Conservation (phyloP, 257 asterid species). For the Datura wrightii region DNA sequence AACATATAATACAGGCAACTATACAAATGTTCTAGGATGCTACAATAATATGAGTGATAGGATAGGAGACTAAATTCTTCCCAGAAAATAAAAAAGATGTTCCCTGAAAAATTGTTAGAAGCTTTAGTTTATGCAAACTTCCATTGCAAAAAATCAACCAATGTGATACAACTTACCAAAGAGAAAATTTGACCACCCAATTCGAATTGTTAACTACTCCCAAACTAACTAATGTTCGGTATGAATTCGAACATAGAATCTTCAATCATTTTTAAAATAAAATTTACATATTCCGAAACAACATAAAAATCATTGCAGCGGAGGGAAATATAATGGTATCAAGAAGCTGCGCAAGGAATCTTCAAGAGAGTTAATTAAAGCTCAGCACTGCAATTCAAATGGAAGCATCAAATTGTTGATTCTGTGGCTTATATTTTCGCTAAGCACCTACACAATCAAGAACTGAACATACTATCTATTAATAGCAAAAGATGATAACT, state of each 20-base stretch:
- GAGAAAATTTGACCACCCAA: background rate
- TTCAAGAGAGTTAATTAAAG: background rate
- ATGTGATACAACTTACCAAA: background rate
- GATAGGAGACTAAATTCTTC: background rate
- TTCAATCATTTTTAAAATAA: too few species aligned
- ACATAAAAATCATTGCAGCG: background rate
- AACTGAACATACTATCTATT: background rate
- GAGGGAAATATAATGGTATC: background rate
- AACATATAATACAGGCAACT: background rate
- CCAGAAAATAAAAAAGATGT: background rate
- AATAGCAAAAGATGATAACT: background rate
- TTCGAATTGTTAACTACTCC: background rate
- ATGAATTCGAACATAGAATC: too few species aligned
- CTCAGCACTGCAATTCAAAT: background rate
- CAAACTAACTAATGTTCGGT: too few species aligned
- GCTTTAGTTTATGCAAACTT: background rate
- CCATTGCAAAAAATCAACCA: background rate
- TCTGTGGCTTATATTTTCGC: background rate
- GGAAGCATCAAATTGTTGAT: background rate
- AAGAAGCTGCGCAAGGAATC: background rate
- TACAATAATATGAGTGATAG: background rate
- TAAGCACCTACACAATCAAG: background rate
- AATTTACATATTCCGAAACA: too few species aligned
- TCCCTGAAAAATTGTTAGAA: background rate
- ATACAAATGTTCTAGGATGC: background rate